Conservation (phyloP, 2,329 filamentous ascomycete genomes). For the Fusarium goolgardi region DNA sequence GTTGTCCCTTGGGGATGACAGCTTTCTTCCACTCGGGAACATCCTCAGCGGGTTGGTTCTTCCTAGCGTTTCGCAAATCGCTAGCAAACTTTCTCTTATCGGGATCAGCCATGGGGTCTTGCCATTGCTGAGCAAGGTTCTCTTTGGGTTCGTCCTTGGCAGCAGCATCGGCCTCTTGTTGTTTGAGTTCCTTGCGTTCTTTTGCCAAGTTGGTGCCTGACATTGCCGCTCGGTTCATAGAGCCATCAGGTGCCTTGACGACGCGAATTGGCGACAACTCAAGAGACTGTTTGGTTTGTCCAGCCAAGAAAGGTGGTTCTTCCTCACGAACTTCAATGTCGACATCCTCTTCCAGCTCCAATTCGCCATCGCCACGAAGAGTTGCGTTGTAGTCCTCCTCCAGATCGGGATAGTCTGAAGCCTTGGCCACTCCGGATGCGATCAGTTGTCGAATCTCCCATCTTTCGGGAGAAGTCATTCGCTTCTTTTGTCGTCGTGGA, state of each 20-base stretch:
- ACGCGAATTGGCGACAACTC: slow-evolving; percentile 96
- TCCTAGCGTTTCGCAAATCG: slow-evolving; percentile 78
- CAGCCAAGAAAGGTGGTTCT: slow-evolving; percentile 93
- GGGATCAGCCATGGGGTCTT: slow-evolving; percentile 92
- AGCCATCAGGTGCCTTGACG: slow-evolving; percentile 98
- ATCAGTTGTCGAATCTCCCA: slow-evolving; percentile 99
- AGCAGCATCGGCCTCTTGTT: slow-evolving; percentile 85
- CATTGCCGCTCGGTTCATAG: slow-evolving; percentile 96
- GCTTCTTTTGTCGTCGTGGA: slow-evolving; percentile 77
- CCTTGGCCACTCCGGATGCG: slow-evolving; percentile 91
- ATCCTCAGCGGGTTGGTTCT: slow-evolving; percentile 70
- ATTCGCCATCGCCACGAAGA: slow-evolving; percentile 83
- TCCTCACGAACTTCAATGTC: slow-evolving; percentile 98
- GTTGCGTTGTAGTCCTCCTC: slow-evolving; percentile 94
- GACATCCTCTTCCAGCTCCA: slow-evolving; percentile 95
- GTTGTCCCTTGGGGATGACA: slow-evolving; percentile 81
- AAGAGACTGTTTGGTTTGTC: slow-evolving; percentile 95
- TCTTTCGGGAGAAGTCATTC: slow-evolving; percentile 94
- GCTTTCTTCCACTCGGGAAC: slow-evolving; percentile 94
- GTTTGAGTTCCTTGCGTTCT: slow-evolving; percentile 87
- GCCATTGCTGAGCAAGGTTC: slow-evolving; percentile 91
- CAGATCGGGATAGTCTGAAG: slow-evolving; percentile 92
- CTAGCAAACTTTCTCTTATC: slow-evolving; percentile 89
- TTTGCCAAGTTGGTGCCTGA: slow-evolving; percentile 88
- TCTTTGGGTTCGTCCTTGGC: slow-evolving; percentile 80